phyloP scores from a whole-genome alignment of 1,284 basidiomycete species.

The Cryptococcus jaspeensis region DNA sequence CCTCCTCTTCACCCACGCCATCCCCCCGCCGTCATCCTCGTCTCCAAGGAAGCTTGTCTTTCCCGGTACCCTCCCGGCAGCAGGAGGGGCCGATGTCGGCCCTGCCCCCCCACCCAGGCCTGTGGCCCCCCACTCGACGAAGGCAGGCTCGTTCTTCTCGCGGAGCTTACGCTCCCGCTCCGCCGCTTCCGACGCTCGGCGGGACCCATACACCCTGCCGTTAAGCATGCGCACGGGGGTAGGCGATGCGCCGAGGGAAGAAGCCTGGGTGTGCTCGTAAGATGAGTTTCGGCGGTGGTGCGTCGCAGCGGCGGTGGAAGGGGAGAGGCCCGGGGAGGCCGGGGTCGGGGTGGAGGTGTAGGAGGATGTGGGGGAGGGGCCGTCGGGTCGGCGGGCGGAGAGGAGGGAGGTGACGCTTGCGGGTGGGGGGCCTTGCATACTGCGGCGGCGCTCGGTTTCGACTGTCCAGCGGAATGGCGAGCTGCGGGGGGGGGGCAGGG shows the following conservation, averaged over 20 bases:
- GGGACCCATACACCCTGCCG: constrained; percentile 48
- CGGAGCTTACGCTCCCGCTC: constrained; percentile 25
- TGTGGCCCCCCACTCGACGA: constrained; percentile 48
- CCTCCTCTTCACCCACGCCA: constrained; percentile 49
- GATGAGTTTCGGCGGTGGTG: constrained; percentile 35
- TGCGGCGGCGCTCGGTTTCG: constrained; percentile 33
- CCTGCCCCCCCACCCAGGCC: constrained; percentile 16
- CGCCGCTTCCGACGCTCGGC: constrained; percentile 41
- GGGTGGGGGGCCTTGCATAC: constrained; percentile 30
- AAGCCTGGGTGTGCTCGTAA: constrained; percentile 15
- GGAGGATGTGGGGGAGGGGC: constrained; percentile 1
- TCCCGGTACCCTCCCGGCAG: too few species aligned
- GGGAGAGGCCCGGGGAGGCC: neutral
- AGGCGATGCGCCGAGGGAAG: constrained; percentile 19
- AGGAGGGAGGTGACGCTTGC: constrained; percentile 13
- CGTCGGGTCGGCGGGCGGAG: constrained; percentile 5
- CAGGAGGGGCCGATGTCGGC: neutral
- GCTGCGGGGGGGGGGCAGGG: constrained; percentile 14
- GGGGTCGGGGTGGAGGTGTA: constrained; percentile 1
- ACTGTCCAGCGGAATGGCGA: constrained; percentile 42
- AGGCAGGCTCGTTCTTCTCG: constrained; percentile 43
- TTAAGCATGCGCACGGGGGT: constrained; percentile 47
- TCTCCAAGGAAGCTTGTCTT: constrained; percentile 30
- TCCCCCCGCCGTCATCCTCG: constrained; percentile 50
- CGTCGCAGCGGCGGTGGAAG: neutral